Evolutionary conservation across 352 stramenopile species (phyloP).

Genomic region (Phytophthora aleatoria): DNA sequence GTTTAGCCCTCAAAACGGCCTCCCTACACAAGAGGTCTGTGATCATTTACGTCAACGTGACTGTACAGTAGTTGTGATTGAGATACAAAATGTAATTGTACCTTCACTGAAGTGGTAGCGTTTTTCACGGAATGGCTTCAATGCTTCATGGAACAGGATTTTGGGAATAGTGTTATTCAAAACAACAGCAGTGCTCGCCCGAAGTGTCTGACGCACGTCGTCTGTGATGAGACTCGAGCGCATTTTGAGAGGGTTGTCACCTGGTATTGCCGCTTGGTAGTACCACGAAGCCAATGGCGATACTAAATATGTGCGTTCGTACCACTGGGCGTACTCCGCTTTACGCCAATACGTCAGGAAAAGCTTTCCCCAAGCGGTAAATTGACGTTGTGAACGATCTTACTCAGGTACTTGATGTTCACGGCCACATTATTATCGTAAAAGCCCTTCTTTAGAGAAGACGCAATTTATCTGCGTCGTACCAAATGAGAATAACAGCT

Average conservation of each 20-base stretch:
- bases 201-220: constrained; percentile 7
- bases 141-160: constrained; percentile 10
- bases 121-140: background rate
- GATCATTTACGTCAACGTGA: background rate
- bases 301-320: constrained; percentile 2
- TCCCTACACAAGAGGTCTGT: constrained; percentile 6
- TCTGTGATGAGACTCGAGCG: constrained; percentile 16
- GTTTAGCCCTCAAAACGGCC: background rate
- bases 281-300: constrained; percentile 1
- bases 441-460: background rate
- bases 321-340: constrained; percentile 3
- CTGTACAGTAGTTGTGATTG: too few relatives aligned
- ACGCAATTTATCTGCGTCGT: constrained; percentile 4
- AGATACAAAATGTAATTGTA: background rate
- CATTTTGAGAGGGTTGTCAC: constrained; percentile 10
- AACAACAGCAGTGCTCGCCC: constrained; percentile 6
- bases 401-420: constrained; percentile 13
- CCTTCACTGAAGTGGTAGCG: constrained; percentile 12
- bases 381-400: constrained; percentile 1
- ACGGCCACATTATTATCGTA: constrained; percentile 7
- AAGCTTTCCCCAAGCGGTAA: background rate
- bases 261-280: constrained; percentile 6
- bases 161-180: constrained; percentile 12
- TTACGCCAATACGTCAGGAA: constrained; percentile 13
- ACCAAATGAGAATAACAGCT: constrained; percentile 25